A percentile compares a stretch with the other conserved stretches of the same genome.
Conservation (phyloP, 495 filamentous ascomycete species). For the Penicillium canariense region DNA sequence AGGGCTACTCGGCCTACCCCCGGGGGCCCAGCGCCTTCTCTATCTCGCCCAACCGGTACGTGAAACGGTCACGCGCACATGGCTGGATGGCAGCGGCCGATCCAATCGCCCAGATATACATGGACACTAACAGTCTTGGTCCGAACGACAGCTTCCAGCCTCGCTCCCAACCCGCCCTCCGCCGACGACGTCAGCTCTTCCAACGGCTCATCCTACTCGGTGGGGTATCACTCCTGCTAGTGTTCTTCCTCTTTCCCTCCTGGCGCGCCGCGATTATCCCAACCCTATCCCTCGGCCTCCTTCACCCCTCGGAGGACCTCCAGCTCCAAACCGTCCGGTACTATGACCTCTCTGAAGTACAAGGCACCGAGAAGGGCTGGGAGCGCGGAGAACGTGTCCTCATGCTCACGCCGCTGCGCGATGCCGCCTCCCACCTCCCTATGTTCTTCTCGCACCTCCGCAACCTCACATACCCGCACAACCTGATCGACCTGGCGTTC, state of each 20-base stretch:
- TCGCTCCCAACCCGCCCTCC: constrained; percentile 68
- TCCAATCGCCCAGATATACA: constrained; percentile 1
- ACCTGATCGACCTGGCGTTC: constrained; percentile 94
- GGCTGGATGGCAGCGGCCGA: constrained; percentile 3
- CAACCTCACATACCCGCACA: constrained; percentile 97
- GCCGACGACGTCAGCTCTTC: constrained; percentile 72
- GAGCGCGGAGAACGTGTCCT: constrained; percentile 92
- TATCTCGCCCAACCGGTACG: constrained; percentile 86
- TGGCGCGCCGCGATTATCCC: constrained; percentile 65
- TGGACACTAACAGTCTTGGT: constrained; percentile 11
- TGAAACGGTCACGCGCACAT: constrained; percentile 6
- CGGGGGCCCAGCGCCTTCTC: constrained; percentile 66
- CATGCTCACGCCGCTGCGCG: constrained; percentile 90
- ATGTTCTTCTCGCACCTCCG: constrained; percentile 98
- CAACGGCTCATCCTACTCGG: constrained; percentile 58
- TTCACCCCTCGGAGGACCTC: constrained; percentile 66
- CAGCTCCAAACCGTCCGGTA: constrained; percentile 92
- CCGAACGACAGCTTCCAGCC: constrained; percentile 97
- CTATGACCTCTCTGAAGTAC: constrained; percentile 89
- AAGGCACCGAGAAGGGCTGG: constrained; percentile 89
- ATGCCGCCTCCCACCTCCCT: constrained; percentile 87
- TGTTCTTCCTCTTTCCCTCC: constrained; percentile 66
- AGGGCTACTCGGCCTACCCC: constrained; percentile 70
- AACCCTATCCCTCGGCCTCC: constrained; percentile 64
- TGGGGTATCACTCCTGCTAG: constrained; percentile 55